Evolutionary conservation across 169 alveolate genomes (phyloP), one percentile per base, ranked within the genome.

Genomic region (Plasmodium falciparum): DNA sequence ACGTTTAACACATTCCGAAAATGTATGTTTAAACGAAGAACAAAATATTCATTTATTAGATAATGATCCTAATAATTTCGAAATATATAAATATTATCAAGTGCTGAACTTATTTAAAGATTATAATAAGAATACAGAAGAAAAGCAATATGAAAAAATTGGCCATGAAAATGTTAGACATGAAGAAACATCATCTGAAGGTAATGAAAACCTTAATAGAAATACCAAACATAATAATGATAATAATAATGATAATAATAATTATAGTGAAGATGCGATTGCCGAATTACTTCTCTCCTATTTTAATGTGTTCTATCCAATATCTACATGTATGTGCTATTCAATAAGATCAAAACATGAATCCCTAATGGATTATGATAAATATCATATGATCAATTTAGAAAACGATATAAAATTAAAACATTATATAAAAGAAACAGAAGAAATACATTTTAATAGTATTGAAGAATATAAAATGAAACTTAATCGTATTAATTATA

Each of bases 401-500:
- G 92, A 86, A 86, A 73, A 72, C 47, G 78, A 86, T 17, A 15
- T 47, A 7, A 86, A 86, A 50, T 49, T 86, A 12, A 54, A 86
- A 1, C 24, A 72, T n/a, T 86, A 86, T 39, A 59, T 86, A 7
- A 72, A 26, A 24, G 92, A 86, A 22, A 86, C 92, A 0, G 92
- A 86, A 50, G 71, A 49, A 1, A 66, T 86, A 0, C 8, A 29
- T 0, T 86, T 71, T 47, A 65, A 63, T 17, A 11, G 50, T 47
- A 61, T 86, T 0, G 92, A 86, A 8, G 92, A 86, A 24, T 86
- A 86, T 54, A 86, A 86, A 49, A 59, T 4, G 39, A 86, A 86
- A 24, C 20, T 86, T 12, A 61, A 15, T 59, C 52, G 39, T 12
- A 71, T 86, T 15, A 86, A 86, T 59, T 33, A 86, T 3, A 86